Conservation (phyloP, 305 asterid genomes). For the Rubia tinctorum region DNA sequence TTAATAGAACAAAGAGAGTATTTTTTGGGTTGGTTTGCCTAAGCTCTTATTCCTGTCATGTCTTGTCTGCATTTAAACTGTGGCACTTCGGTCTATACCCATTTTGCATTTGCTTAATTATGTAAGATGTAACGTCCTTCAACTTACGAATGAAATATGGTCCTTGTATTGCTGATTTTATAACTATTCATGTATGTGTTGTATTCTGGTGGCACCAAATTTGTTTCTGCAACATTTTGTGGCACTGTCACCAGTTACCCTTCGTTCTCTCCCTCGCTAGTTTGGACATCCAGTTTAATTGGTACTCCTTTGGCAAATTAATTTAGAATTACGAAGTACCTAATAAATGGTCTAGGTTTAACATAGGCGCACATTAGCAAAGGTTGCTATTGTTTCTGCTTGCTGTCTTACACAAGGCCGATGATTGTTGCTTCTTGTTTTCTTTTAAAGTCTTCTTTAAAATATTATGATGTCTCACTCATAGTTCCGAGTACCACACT, state of each 20-base stretch:
- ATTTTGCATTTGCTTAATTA: background rate
- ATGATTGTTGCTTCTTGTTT: background rate
- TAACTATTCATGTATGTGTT: background rate
- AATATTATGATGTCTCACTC: background rate
- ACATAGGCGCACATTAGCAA: background rate
- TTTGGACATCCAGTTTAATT: conserved; percentile 11
- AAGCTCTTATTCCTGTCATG: background rate
- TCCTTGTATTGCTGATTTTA: background rate
- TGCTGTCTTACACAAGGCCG: background rate
- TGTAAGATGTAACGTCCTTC: background rate
- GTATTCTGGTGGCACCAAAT: background rate
- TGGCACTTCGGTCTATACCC: background rate
- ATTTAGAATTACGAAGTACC: background rate
- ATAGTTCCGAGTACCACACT: background rate
- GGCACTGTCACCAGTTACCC: background rate
- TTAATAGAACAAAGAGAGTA: no score
- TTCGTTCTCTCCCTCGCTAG: conserved; percentile 10
- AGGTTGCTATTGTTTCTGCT: background rate
- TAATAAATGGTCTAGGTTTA: conserved; percentile 1
- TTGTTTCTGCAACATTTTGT: background rate
- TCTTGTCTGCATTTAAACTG: background rate
- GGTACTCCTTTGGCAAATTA: background rate
- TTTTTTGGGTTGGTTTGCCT: background rate
- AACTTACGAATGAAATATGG: background rate
- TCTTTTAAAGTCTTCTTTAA: background rate